Conservation (phyloP, 2,329 filamentous ascomycete species). For the Ophiostoma populinum region DNA sequence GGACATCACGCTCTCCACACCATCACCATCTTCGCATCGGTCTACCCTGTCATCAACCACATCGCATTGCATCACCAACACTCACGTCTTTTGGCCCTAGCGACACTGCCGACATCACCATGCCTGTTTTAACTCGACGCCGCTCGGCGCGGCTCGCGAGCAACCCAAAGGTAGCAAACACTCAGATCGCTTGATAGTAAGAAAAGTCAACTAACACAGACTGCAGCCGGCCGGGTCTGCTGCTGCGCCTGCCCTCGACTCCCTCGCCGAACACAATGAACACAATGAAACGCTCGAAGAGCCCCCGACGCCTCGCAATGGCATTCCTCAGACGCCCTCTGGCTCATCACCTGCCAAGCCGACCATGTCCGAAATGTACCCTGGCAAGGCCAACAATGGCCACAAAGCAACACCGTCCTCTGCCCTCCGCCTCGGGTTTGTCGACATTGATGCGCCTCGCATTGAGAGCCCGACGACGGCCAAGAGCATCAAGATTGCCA, state of each 20-base stretch:
- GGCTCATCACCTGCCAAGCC: conserved; percentile 51
- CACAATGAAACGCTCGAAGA: conserved; percentile 16
- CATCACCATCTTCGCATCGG: neutral
- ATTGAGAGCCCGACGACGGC: conserved; percentile 4
- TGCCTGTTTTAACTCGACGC: conserved; percentile 18
- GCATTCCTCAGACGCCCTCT: conserved; percentile 36
- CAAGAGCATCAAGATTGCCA: conserved; percentile 20
- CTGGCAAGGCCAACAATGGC: conserved; percentile 58
- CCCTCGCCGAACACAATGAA: conserved; percentile 29
- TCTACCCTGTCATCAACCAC: too few species aligned
- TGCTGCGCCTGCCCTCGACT: conserved; percentile 19
- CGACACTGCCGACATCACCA: too few species aligned
- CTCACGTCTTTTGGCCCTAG: too few species aligned
- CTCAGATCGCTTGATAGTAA: too few species aligned
- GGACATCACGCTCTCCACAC: too few species aligned
- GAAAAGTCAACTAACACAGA: neutral
- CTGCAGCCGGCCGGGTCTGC: neutral
- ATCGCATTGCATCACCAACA: too few species aligned
- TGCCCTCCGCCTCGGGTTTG: conserved; percentile 66
- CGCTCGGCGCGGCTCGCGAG: conserved; percentile 27
- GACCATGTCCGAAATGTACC: conserved; percentile 73
- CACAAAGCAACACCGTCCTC: conserved; percentile 60
- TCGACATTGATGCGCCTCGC: conserved; percentile 43
- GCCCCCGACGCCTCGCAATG: conserved; percentile 18
- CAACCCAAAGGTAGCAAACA: conserved; percentile 22